These are phyloP conservation scores for Macrophomina phaseolina DNA, from an alignment of 2,329 filamentous ascomycete genomes.

Conservation along the genomic window DNA sequence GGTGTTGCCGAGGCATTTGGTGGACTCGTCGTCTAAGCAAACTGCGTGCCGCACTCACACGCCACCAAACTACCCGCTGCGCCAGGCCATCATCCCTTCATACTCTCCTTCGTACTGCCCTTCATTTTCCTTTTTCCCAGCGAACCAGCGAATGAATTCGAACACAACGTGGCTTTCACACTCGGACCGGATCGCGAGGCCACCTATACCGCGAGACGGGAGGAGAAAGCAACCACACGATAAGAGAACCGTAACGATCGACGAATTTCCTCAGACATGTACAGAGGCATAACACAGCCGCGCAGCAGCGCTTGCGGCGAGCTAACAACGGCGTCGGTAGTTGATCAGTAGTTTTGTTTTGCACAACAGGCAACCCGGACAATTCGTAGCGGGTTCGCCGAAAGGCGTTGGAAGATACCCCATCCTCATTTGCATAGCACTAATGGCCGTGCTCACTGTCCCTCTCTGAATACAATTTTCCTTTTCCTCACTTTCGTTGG, in stretches of 20 bases:
- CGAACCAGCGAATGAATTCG: not conserved
- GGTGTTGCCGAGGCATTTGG: conserved; percentile 27
- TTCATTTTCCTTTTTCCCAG: not conserved
- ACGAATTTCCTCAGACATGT: conserved; percentile 9
- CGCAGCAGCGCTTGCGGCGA: conserved; percentile 22
- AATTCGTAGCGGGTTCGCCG: conserved; percentile 1
- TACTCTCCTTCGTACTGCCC: conserved; percentile 14
- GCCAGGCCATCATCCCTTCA: not conserved
- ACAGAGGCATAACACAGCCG: conserved; percentile 10
- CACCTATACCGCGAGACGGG: not conserved
- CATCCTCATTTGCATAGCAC: conserved; percentile 15
- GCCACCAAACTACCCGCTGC: not conserved
- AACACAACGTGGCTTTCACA: not conserved
- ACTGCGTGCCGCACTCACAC: not conserved
- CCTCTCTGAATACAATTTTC: not conserved
- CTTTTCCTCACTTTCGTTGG: not conserved
- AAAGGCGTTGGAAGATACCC: conserved; percentile 26
- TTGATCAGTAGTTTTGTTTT: conserved; percentile 7
- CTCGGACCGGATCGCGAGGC: not conserved
- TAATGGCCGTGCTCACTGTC: conserved; percentile 12
- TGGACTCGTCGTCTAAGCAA: conserved; percentile 19
- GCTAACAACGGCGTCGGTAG: conserved; percentile 11
- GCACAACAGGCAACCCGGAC: conserved; percentile 13
- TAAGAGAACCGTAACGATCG: conserved; percentile 5
- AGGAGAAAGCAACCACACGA: not conserved